phyloP scores from a whole-genome alignment of 768 basidiomycete genomes.

The Rhizopogon rudus region DNA sequence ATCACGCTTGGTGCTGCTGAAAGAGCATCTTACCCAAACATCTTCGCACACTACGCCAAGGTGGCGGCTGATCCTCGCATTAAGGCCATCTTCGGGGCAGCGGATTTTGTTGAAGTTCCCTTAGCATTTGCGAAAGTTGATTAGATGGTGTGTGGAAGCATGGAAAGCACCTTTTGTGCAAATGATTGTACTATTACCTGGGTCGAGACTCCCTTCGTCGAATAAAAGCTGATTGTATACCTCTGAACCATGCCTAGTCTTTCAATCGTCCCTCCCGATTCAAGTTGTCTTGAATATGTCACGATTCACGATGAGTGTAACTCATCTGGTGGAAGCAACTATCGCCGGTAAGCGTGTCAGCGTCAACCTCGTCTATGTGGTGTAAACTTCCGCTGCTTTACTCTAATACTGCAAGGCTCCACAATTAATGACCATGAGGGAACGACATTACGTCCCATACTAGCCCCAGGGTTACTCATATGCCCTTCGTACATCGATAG shows the following conservation, averaged over 20 bases:
- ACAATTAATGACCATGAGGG: slow-evolving; percentile 73
- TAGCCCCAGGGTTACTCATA: slow-evolving; percentile 9
- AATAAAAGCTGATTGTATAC: neutral
- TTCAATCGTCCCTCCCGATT: slow-evolving; percentile 44
- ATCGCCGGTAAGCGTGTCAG: slow-evolving; percentile 39
- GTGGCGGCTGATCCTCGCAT: slow-evolving; percentile 12
- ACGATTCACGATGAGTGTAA: slow-evolving; percentile 51
- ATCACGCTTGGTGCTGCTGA: slow-evolving; percentile 22
- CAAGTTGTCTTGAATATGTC: slow-evolving; percentile 18
- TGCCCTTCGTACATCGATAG: slow-evolving; percentile 40
- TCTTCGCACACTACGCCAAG: slow-evolving; percentile 22
- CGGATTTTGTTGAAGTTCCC: slow-evolving; percentile 13
- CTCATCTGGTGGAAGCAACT: slow-evolving; percentile 17
- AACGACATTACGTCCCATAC: slow-evolving; percentile 46
- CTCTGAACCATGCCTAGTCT: neutral
- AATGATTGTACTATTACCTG: neutral
- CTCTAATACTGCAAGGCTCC: slow-evolving; percentile 80
- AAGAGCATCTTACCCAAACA: slow-evolving; percentile 18
- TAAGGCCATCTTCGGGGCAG: slow-evolving; percentile 14
- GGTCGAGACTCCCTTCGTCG: no score
- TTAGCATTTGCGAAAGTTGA: slow-evolving; percentile 5
- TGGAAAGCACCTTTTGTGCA: no score
- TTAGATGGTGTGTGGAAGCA: neutral
- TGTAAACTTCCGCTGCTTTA: slow-evolving; percentile 71
- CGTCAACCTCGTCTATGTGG: slow-evolving; percentile 57